Conservation (phyloP, 495 filamentous ascomycete species). For the Daldinia decipiens region DNA sequence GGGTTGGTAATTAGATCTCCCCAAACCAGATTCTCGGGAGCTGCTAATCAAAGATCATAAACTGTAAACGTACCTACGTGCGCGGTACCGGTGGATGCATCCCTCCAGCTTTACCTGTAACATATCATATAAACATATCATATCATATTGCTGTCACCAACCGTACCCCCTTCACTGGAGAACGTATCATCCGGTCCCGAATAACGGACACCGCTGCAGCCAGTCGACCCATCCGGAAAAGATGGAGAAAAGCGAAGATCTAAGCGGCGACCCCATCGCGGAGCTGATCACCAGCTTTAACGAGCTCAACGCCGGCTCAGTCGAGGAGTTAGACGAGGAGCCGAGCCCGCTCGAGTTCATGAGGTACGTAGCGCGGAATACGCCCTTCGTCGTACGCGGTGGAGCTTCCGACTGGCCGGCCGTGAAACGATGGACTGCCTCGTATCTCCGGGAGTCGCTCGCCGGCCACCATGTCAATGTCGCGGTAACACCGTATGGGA, state of each 20-base stretch:
- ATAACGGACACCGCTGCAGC: background rate
- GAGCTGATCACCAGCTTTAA: slow-evolving; percentile 72
- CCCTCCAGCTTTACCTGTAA: background rate
- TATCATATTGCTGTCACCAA: background rate
- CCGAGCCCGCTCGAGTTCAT: slow-evolving; percentile 79
- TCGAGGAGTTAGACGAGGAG: slow-evolving; percentile 67
- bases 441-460: slow-evolving; percentile 64
- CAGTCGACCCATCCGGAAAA: background rate
- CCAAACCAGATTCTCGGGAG: slow-evolving; percentile 25
- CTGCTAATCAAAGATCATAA: slow-evolving; percentile 23
- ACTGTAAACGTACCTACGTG: background rate
- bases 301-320: slow-evolving; percentile 67
- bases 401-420: slow-evolving; percentile 69
- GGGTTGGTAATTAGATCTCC: slow-evolving; percentile 37
- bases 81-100: background rate
- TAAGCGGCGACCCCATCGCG: slow-evolving; percentile 51
- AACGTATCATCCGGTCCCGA: background rate
- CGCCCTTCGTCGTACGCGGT: slow-evolving; percentile 73
- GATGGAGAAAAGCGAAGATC: slow-evolving; percentile 28
- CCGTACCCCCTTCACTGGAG: background rate
- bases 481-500: slow-evolving; percentile 75
- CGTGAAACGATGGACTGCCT: slow-evolving; percentile 65
- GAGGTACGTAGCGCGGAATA: slow-evolving; percentile 72
- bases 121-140: background rate
- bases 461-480: slow-evolving; percentile 67